Evolutionary conservation across 2,329 filamentous ascomycete species (phyloP).

Genomic region (Aspergillus japonicus): DNA sequence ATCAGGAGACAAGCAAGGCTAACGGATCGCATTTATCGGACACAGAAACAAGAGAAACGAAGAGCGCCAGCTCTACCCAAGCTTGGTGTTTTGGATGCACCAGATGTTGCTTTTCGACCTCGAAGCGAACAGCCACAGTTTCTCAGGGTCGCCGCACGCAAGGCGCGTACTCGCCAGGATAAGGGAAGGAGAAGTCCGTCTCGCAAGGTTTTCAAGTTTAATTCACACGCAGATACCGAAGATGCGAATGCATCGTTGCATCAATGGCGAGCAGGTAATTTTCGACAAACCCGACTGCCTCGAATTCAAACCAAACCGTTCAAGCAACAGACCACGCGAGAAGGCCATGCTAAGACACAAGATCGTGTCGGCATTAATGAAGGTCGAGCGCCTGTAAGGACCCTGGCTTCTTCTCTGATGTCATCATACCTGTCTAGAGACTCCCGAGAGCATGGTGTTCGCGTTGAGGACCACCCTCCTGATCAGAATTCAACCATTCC

Average conservation of each 20-base stretch:
- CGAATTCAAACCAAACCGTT: neutral
- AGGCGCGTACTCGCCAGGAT: constrained; percentile 49
- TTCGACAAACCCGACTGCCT: constrained; percentile 31
- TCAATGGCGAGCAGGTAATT: constrained; percentile 52
- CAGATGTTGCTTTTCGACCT: constrained; percentile 31
- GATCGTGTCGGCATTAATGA: neutral
- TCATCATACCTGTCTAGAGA: constrained; percentile 4
- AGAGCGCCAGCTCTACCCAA: constrained; percentile 23
- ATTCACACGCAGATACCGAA: constrained; percentile 53
- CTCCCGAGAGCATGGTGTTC: constrained; percentile 3
- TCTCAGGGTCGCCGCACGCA: constrained; percentile 55
- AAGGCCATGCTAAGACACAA: neutral
- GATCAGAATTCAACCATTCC: neutral
- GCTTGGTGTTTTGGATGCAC: constrained; percentile 55
- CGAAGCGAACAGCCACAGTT: constrained; percentile 50
- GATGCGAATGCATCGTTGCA: constrained; percentile 53
- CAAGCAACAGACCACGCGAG: constrained; percentile 1
- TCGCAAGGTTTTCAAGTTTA: constrained; percentile 53
- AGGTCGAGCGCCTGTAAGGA: neutral
- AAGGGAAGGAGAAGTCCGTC: constrained; percentile 53
- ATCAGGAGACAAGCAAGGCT: constrained; percentile 37
- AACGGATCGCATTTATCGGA: constrained; percentile 32
- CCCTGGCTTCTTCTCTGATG: neutral
- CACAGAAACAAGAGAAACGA: constrained; percentile 23
- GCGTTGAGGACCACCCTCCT: constrained; percentile 6